Conservation (phyloP, 495 filamentous ascomycete species). For the Symbiotaphrina buchneri region DNA sequence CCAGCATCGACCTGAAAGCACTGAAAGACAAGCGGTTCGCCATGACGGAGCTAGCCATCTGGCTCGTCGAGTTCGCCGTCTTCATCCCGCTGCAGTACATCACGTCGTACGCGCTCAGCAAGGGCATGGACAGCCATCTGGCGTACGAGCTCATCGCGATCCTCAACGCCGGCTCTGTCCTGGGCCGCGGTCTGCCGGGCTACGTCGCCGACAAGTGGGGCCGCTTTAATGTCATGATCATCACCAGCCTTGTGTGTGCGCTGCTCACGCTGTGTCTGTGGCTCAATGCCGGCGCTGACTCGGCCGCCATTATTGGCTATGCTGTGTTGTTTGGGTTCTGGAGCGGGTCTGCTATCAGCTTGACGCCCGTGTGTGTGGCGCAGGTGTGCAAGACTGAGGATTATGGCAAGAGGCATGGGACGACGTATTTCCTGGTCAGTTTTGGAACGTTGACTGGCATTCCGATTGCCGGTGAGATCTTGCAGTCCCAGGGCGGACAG, state of each 20-base stretch:
- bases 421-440: neutral
- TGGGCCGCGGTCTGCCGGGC: neutral
- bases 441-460: neutral
- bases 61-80: neutral
- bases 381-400: neutral
- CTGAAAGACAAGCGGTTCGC: neutral
- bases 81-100: neutral
- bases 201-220: neutral
- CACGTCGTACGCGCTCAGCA: neutral
- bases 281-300: neutral
- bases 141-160: neutral
- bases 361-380: neutral
- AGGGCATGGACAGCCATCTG: neutral
- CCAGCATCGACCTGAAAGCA: neutral
- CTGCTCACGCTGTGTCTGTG: neutral
- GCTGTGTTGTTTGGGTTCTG: slow-evolving; percentile 2
- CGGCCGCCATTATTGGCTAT: neutral
- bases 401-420: neutral
- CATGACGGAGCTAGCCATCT: neutral
- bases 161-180: neutral
- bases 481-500: slow-evolving; percentile 3
- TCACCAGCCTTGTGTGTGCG: neutral
- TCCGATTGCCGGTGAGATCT: neutral
- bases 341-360: neutral
- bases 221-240: neutral